phyloP scores from a whole-genome alignment of 352 stramenopile genomes.

The Globisporangium takayamanum region DNA sequence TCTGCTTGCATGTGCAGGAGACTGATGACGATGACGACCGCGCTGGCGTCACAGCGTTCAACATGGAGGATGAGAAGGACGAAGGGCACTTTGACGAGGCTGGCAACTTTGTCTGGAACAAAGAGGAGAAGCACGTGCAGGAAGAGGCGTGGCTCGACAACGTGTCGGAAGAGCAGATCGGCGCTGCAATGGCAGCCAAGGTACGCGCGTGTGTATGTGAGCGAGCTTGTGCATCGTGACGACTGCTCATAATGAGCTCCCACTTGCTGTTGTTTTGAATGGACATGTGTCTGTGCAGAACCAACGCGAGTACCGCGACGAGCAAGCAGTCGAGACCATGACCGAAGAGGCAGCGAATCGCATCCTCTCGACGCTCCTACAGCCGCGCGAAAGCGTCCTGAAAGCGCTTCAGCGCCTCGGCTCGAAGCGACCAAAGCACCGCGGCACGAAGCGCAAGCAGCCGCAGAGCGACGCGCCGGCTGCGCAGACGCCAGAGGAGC shows the following conservation, averaged over 20 bases:
- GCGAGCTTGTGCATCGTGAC: not conserved
- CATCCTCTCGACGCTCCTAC: constrained; percentile 47
- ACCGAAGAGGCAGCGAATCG: constrained; percentile 49
- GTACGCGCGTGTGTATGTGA: constrained; percentile 9
- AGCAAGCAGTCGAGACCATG: constrained; percentile 48
- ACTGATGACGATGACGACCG: constrained; percentile 18
- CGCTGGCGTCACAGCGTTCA: constrained; percentile 65
- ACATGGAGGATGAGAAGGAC: constrained; percentile 83
- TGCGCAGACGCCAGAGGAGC: constrained; percentile 56
- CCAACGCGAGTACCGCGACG: constrained; percentile 45
- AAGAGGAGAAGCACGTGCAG: constrained; percentile 65
- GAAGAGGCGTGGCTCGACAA: constrained; percentile 80
- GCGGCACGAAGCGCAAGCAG: constrained; percentile 55
- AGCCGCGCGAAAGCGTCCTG: constrained; percentile 68
- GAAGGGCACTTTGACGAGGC: constrained; percentile 78
- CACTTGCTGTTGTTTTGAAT: not conserved
- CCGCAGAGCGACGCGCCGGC: constrained; percentile 14
- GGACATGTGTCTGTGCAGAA: constrained; percentile 16
- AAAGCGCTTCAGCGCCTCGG: constrained; percentile 68
- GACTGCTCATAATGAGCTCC: not conserved
- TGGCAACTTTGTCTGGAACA: constrained; percentile 80
- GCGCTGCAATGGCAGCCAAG: constrained; percentile 50
- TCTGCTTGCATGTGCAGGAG: not conserved
- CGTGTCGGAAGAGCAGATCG: constrained; percentile 70
- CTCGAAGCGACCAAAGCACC: constrained; percentile 43